These are phyloP conservation scores for Pestalotiopsis fici DNA, from an alignment of 2,329 filamentous ascomycete species.

Conservation along the genomic window DNA sequence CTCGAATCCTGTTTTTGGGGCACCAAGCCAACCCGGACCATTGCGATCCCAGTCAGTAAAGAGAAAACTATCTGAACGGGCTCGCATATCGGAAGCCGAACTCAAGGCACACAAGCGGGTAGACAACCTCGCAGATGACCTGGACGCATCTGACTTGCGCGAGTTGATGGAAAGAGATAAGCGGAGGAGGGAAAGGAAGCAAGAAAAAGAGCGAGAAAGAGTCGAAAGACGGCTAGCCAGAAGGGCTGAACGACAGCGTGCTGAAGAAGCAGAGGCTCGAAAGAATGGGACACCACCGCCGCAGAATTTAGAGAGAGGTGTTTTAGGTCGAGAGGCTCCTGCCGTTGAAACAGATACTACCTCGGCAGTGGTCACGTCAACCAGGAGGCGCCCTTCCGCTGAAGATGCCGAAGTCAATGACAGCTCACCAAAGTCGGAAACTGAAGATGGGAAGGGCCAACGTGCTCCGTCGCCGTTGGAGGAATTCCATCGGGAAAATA, in stretches of 20 bases:
- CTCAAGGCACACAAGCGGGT: conserved; percentile 63
- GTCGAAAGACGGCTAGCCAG: conserved; percentile 65
- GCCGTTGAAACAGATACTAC: conserved; percentile 59
- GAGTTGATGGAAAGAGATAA: conserved; percentile 90
- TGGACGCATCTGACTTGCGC: conserved; percentile 81
- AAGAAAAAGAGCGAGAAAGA: conserved; percentile 66
- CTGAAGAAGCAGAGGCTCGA: conserved; percentile 56
- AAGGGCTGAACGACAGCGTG: conserved; percentile 66
- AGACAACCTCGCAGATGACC: conserved; percentile 76
- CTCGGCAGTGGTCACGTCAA: conserved; percentile 58
- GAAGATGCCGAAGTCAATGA: conserved; percentile 32
- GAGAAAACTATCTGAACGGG: conserved; percentile 50
- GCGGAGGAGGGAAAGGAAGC: conserved; percentile 76
- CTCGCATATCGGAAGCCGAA: conserved; percentile 61
- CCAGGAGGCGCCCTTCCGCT: conserved; percentile 48
- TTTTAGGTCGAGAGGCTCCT: conserved; percentile 58
- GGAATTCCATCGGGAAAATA: conserved; percentile 53
- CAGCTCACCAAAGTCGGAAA: conserved; percentile 24
- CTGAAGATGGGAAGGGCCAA: conserved; percentile 14
- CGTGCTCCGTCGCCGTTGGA: conserved; percentile 34
- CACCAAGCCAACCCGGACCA: conserved; percentile 44
- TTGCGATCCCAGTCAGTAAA: conserved; percentile 51
- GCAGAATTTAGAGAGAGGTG: conserved; percentile 60
- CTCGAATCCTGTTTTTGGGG: conserved; percentile 60
- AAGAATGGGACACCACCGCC: conserved; percentile 52